Percentiles rank a stretch among this genome's conserved stretches.
Conservation (phyloP, 306 rosid genomes). For the Quercus berberidifolia region DNA sequence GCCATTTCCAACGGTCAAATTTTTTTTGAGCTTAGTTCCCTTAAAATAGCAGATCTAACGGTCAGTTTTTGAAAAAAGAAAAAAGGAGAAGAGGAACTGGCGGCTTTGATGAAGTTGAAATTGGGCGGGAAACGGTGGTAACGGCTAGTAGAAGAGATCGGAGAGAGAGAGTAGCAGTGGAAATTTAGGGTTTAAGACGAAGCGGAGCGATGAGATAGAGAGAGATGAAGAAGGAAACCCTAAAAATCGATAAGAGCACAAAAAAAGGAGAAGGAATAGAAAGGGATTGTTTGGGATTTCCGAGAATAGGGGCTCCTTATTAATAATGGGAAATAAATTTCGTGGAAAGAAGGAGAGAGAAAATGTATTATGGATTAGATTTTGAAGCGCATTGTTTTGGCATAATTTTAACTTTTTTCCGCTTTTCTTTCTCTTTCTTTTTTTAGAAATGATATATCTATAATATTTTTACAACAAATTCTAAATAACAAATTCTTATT, state of each 20-base stretch:
- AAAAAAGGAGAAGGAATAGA: background rate
- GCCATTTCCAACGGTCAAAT: conserved; percentile 72
- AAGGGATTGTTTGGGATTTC: conserved; percentile 40
- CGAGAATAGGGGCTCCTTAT: conserved; percentile 36
- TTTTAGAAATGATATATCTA: too few relatives aligned
- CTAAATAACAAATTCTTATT: too few relatives aligned
- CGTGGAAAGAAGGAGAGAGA: background rate
- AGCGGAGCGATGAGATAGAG: conserved; percentile 29
- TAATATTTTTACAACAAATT: too few relatives aligned
- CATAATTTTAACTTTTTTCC: too few relatives aligned
- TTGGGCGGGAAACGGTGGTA: conserved; percentile 67
- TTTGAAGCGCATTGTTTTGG: background rate
- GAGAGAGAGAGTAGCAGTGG: conserved; percentile 7
- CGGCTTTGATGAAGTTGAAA: conserved; percentile 24
- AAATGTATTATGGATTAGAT: background rate
- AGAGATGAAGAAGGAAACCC: conserved; percentile 57
- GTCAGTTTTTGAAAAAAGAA: conserved; percentile 45
- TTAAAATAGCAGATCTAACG: conserved; percentile 59
- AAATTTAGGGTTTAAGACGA: conserved; percentile 10
- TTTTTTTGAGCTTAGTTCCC: background rate
- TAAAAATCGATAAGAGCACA: conserved; percentile 43
- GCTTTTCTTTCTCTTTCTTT: background rate
- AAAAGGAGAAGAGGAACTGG: background rate
- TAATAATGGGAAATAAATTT: conserved; percentile 1
- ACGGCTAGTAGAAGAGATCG: conserved; percentile 59